Conservation (phyloP, 2,329 filamentous ascomycete genomes). For the Curvularia lunata region DNA sequence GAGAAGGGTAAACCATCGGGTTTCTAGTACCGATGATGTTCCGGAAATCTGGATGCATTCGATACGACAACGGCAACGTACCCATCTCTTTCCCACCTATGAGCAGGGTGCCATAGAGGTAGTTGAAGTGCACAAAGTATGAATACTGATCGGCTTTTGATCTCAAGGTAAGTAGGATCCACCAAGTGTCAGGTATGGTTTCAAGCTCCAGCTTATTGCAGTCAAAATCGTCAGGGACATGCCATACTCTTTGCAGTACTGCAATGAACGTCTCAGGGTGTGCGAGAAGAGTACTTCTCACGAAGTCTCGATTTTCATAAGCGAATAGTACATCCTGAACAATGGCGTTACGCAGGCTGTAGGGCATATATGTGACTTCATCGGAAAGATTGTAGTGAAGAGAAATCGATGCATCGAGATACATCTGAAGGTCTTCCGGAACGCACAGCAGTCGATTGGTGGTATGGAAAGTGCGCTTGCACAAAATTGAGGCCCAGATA, state of each 20-base stretch:
- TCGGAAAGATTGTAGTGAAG: conserved; percentile 57
- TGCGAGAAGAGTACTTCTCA: conserved; percentile 48
- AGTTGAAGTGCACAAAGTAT: conserved; percentile 51
- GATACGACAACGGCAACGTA: conserved; percentile 61
- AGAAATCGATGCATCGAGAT: conserved; percentile 51
- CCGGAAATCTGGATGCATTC: conserved; percentile 52
- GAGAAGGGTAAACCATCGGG: conserved; percentile 61
- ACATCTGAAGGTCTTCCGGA: conserved; percentile 28
- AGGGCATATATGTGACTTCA: conserved; percentile 47
- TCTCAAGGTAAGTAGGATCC: conserved; percentile 42
- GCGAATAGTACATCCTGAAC: conserved; percentile 57
- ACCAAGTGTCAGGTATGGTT: conserved; percentile 32
- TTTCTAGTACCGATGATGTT: conserved; percentile 62
- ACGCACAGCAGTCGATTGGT: background rate
- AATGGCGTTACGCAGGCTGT: conserved; percentile 49
- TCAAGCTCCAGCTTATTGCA: conserved; percentile 14
- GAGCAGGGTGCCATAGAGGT: conserved; percentile 57
- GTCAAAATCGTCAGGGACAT: conserved; percentile 34
- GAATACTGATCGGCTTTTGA: conserved; percentile 31
- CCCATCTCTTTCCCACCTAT: conserved; percentile 58
- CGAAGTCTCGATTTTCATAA: conserved; percentile 43
- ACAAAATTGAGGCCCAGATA: conserved; percentile 64
- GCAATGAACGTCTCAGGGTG: conserved; percentile 37
- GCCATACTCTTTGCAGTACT: conserved; percentile 55
- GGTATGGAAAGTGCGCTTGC: conserved; percentile 56